Evolutionary conservation across 176 grass and related monocot genomes (phyloP).

Genomic region (Triticum monococcum): DNA sequence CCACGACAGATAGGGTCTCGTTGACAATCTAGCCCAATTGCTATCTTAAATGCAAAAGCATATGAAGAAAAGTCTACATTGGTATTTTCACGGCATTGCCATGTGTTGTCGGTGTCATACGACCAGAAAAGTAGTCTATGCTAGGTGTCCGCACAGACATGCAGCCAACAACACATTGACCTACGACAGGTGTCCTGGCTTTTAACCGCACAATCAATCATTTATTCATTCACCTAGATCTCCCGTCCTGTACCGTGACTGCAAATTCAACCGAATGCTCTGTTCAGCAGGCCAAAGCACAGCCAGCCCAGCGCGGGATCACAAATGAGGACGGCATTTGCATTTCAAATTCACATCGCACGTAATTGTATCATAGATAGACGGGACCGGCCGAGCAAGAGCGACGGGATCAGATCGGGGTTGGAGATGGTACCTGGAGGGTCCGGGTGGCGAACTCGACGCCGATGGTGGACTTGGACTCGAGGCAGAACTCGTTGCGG

Average conservation of each 20-base stretch:
- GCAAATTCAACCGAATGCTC: not conserved
- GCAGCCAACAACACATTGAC: not conserved
- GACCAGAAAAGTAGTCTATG: not conserved
- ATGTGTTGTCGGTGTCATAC: not conserved
- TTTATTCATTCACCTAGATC: not conserved
- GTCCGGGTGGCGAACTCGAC: constrained; percentile 83
- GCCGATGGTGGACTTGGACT: constrained; percentile 94
- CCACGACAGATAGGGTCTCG: not conserved
- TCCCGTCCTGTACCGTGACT: not conserved
- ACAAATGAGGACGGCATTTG: not conserved
- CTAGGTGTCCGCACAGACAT: not conserved
- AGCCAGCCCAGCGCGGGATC: not conserved
- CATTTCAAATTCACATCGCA: not conserved
- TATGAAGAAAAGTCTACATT: not conserved
- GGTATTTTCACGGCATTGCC: not conserved
- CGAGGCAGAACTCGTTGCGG: constrained; percentile 87
- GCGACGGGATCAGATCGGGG: not conserved
- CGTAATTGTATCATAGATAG: not conserved
- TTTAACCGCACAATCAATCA: not conserved
- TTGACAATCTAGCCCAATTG: not conserved
- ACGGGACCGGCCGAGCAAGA: not conserved
- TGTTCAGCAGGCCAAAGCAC: not conserved
- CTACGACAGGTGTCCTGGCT: not conserved
- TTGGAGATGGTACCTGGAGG: constrained; percentile 37
- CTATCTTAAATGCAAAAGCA: not conserved